Percentiles rank a stretch among this genome's conserved stretches.
Conservation (phyloP, 345 rosid species). For the Arabidopsis arenosa region DNA sequence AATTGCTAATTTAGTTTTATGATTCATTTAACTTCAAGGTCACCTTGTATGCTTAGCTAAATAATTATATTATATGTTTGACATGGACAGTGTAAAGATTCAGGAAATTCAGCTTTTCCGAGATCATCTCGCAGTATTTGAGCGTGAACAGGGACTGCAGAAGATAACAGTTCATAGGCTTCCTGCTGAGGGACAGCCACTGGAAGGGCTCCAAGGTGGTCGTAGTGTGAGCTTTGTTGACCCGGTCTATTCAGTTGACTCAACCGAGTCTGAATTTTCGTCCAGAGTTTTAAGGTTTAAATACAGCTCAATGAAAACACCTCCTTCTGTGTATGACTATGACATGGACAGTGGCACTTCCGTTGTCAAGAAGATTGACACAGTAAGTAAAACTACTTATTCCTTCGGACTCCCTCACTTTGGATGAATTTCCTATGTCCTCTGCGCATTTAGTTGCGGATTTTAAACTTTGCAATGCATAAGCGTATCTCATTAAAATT, state of each 20-base stretch:
- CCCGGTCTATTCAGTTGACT: slow-evolving; percentile 66
- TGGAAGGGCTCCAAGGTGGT: slow-evolving; percentile 65
- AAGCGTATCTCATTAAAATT: slow-evolving; percentile 4
- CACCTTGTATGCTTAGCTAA: slow-evolving; percentile 27
- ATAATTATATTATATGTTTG: not conserved
- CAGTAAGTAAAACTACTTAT: slow-evolving; percentile 55
- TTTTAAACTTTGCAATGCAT: slow-evolving; percentile 1
- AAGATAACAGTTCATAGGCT: slow-evolving; percentile 68
- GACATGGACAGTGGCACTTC: slow-evolving; percentile 77
- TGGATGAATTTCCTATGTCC: not conserved
- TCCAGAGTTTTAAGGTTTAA: slow-evolving; percentile 75
- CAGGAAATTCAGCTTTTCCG: slow-evolving; percentile 75
- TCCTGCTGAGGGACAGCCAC: slow-evolving; percentile 75
- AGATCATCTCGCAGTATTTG: slow-evolving; percentile 76
- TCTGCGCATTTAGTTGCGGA: not conserved
- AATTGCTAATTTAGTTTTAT: slow-evolving; percentile 1
- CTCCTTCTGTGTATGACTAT: slow-evolving; percentile 78
- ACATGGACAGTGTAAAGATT: slow-evolving; percentile 71
- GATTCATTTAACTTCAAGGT: not conserved
- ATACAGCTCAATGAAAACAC: slow-evolving; percentile 87
- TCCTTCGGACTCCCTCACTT: not conserved
- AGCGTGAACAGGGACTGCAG: slow-evolving; percentile 80
- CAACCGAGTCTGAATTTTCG: slow-evolving; percentile 59
- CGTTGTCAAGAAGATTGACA: slow-evolving; percentile 80
- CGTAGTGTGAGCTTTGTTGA: slow-evolving; percentile 72